Evolutionary conservation across 495 filamentous ascomycete species (phyloP).

Genomic region (Cudoniella acicularis): DNA sequence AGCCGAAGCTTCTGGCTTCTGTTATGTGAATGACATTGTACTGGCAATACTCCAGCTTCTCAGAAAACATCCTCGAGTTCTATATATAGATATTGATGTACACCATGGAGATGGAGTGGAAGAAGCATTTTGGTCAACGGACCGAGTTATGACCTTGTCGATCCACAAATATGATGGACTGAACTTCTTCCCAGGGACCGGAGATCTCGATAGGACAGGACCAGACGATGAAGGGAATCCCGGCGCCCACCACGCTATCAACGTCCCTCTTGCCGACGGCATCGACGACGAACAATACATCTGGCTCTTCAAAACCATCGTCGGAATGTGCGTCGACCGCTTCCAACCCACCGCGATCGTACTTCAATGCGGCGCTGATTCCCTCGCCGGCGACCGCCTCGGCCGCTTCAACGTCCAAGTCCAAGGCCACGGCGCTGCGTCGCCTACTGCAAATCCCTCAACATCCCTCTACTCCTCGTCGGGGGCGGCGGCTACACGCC

Average conservation of each 20-base stretch:
- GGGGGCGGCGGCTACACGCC: slow-evolving; percentile 98
- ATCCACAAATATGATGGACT: slow-evolving; percentile 92
- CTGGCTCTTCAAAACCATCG: slow-evolving; percentile 75
- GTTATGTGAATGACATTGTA: slow-evolving; percentile 98
- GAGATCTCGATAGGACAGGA: slow-evolving; percentile 88
- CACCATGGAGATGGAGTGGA: slow-evolving; percentile 98
- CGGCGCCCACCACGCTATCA: slow-evolving; percentile 92
- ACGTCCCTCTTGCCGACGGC: slow-evolving; percentile 91
- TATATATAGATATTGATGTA: slow-evolving; percentile 98
- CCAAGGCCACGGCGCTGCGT: slow-evolving; percentile 90
- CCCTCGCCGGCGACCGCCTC: slow-evolving; percentile 85
- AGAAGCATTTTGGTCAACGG: slow-evolving; percentile 93
- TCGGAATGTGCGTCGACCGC: slow-evolving; percentile 66
- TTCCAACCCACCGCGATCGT: slow-evolving; percentile 88
- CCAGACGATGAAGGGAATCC: slow-evolving; percentile 76
- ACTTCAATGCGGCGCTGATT: slow-evolving; percentile 94
- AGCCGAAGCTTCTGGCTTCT: slow-evolving; percentile 89
- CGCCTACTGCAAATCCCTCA: slow-evolving; percentile 73
- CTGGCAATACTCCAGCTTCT: slow-evolving; percentile 89
- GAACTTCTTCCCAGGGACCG: slow-evolving; percentile 94
- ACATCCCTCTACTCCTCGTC: slow-evolving; percentile 79
- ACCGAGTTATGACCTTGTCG: slow-evolving; percentile 92
- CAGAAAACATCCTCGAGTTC: slow-evolving; percentile 81
- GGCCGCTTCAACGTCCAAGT: slow-evolving; percentile 97
- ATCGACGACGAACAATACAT: slow-evolving; percentile 93